Evolutionary conservation across 768 basidiomycete genomes (phyloP), one percentile per base, ranked within the genome.

Genomic region (Lentinula edodes): DNA sequence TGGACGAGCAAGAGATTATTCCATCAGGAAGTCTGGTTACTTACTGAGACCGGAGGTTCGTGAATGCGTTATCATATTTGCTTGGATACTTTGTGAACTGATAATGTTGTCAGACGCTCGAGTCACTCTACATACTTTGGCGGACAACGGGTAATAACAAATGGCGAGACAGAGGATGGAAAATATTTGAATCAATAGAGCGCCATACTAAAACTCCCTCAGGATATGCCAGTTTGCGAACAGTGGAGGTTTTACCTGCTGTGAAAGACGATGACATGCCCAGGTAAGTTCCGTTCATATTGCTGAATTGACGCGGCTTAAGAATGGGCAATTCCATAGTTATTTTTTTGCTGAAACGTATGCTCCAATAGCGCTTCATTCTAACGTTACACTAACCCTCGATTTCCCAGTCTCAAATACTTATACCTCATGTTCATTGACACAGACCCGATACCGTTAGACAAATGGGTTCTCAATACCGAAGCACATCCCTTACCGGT

Each of bases 401-500:
- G 38, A 10, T 39, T 58, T 39, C 64, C 20, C 67, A 87, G 85
- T 64, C 74, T 90, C 60, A 90, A 90, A 73, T 91, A 91, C 69
- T 77, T 90, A 51, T 85, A 88, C 70, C 76, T 92, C 20, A 71
- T 89, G 69, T 92, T 90, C 71, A 75, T 76, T 58, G 80, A 89
- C 35, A 80, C 83, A 8, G 87, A 91, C 63, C 78, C 78, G 3
- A 64, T 90, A 60, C 76, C 84, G 6, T 66, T 86, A 52, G 80
- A 84, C 42, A 67, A 76, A 64, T 86, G 83, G 81, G 83, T 85
- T 16, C 85, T 86, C 65, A 86, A 85, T 63, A 86, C 85, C 1
- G 85, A 86, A 71, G 92, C 90, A 5, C 92, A 93, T 69, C 89
- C 91, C 10, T 76, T 92, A 16, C 89, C 89, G 8, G 77, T 90